Evolutionary conservation across 2,329 filamentous ascomycete species (phyloP), one percentile per base, ranked within the genome.

Genomic region (Seiridium cupressi): DNA sequence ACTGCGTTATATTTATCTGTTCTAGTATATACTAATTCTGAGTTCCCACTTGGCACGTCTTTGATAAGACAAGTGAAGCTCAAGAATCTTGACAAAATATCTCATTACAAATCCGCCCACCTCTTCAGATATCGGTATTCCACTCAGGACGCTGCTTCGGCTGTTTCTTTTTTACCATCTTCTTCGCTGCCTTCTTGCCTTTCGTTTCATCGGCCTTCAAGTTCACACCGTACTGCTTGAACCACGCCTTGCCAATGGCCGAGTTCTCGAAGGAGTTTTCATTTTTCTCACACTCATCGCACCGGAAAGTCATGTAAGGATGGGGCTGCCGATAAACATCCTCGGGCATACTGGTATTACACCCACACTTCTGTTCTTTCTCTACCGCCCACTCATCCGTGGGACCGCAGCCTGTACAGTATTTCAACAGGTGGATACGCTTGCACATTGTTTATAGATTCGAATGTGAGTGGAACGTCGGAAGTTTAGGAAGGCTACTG

Each of bases 381-480:
- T 57, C 35, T 3, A 57, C 9, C n/a, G 55, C 44, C 55, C 55
- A 57, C 26, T 57, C 55, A 34, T 11, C 7, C 10, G 55, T 57
- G 2, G 55, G 55, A 26, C 55, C 55, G 13, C 55, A 57, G 13
- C 42, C 31, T 4, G 31, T 47, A 31, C 55, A 57, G 42, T 48
- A 48, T 47, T 38, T 40, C 13, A 57, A 11, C 7, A 57, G 44
- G 32, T 57, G 44, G 42, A 57, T 57, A 6, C 44, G 55, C 40
- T 46, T 57, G 35, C 55, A 57, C 55, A 57, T 57, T 38, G 5
- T 36, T 26, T 3, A 26, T 26, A 26, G 18, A 26, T 26, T 26
- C 18, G 18, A 26, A 26, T 26, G 18, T 26, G 18, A 26, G 18
- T 26, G 18, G 18, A 26, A 26, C 18, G 18, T 26, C 18, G 18